Conservation (phyloP, 192 early-diverging fungal species). For the Coemansia pectinata region DNA sequence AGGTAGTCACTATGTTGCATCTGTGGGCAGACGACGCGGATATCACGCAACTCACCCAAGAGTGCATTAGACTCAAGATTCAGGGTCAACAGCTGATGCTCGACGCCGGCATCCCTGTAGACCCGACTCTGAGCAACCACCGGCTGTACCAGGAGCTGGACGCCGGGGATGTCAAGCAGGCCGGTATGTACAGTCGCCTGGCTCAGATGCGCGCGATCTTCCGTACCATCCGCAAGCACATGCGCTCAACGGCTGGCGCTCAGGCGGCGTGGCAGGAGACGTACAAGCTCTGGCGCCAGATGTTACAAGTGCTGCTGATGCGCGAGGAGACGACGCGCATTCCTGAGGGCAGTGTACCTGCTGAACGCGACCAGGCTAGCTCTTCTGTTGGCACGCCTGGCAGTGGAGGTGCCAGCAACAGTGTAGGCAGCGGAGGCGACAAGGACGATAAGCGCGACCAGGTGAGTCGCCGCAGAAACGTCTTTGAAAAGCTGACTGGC, state of each 20-base stretch:
- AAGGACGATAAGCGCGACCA: conserved; percentile 36
- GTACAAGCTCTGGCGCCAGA: conserved; percentile 58
- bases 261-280: conserved; percentile 57
- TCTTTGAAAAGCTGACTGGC: conserved; percentile 54
- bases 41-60: conserved; percentile 41
- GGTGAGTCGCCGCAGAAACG: conserved; percentile 39
- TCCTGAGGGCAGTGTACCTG: conserved; percentile 18
- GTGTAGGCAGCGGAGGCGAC: conserved; percentile 3
- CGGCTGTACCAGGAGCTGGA: conserved; percentile 86
- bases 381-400: not conserved
- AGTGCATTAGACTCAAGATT: conserved; percentile 47
- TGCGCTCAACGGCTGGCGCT: conserved; percentile 49
- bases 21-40: conserved; percentile 65
- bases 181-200: conserved; percentile 46
- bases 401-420: not conserved
- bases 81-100: conserved; percentile 52
- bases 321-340: conserved; percentile 49
- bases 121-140: conserved; percentile 77
- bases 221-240: conserved; percentile 54
- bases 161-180: conserved; percentile 76
- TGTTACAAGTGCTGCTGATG: conserved; percentile 54
- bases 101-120: conserved; percentile 64
- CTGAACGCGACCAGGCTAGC: conserved; percentile 26
- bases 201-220: conserved; percentile 56
- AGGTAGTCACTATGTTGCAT: conserved; percentile 67